A percentile compares a stretch with the other conserved stretches of the same genome.
Evolutionary conservation across 306 rosid genomes (phyloP).

Genomic region (Rosa chinensis): DNA sequence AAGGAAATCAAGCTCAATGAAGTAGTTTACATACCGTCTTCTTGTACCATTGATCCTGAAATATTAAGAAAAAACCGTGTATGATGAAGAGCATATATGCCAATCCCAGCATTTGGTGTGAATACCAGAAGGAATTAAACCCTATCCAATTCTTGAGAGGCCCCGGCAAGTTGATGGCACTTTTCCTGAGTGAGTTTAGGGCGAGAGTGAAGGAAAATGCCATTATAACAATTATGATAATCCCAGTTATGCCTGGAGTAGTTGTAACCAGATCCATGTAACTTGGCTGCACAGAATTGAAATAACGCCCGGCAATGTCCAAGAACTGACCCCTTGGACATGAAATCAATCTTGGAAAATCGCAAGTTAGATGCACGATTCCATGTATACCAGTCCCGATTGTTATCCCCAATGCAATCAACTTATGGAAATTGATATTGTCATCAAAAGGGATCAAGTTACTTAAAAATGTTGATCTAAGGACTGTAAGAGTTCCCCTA

Average conservation of each 20-base stretch:
- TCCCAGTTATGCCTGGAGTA: constrained; percentile 60
- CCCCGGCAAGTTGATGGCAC: constrained; percentile 51
- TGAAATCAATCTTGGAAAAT: constrained; percentile 63
- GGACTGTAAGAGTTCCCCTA: constrained; percentile 68
- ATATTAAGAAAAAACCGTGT: constrained; percentile 71
- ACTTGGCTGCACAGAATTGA: constrained; percentile 48
- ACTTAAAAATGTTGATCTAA: constrained; percentile 62
- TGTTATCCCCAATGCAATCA: constrained; percentile 53
- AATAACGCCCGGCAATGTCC: constrained; percentile 47
- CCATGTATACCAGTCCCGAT: constrained; percentile 58
- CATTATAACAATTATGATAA: constrained; percentile 64
- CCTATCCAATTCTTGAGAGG: constrained; percentile 66
- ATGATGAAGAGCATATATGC: constrained; percentile 59
- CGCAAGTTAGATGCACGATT: constrained; percentile 57
- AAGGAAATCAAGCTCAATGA: neutral
- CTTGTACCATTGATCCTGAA: constrained; percentile 51
- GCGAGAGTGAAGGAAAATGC: constrained; percentile 71
- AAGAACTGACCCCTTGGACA: constrained; percentile 44
- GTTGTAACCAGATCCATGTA: constrained; percentile 43
- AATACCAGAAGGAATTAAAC: constrained; percentile 91
- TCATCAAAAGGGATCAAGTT: constrained; percentile 78
- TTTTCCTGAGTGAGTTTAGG: constrained; percentile 64
- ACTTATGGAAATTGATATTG: constrained; percentile 83
- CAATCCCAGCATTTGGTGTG: constrained; percentile 79
- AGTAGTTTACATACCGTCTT: constrained; percentile 60